A percentile compares a stretch with the other conserved stretches of the same genome.
Evolutionary conservation across 2,329 filamentous ascomycete genomes (phyloP).

Genomic region (Microdochium bolleyi): DNA sequence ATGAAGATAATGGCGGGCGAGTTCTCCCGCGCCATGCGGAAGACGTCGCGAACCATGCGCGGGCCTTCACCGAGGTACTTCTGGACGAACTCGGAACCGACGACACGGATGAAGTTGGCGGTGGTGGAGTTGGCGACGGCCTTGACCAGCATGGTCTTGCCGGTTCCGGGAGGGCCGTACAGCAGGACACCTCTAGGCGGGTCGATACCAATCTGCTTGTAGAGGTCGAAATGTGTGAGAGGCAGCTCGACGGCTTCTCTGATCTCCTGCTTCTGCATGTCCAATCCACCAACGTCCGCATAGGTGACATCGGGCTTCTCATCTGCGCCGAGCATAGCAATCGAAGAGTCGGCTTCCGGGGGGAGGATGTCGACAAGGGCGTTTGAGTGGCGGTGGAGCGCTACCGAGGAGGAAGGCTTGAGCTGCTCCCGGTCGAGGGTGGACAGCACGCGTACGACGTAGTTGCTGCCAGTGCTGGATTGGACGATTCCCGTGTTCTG

Average conservation of each 20-base stretch:
- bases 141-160: conserved; percentile 89
- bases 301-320: conserved; percentile 99
- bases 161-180: conserved; percentile 88
- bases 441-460: conserved; percentile 95
- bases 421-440: conserved; percentile 97
- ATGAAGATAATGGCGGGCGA: conserved; percentile 99
- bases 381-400: conserved; percentile 96
- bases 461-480: conserved; percentile 96
- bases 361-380: conserved; percentile 96
- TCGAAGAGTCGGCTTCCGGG: conserved; percentile 97
- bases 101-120: conserved; percentile 95
- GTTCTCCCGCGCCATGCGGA: conserved; percentile 98
- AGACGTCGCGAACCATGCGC: conserved; percentile 97
- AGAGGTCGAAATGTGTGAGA: conserved; percentile 94
- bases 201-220: conserved; percentile 98
- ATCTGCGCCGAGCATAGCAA: conserved; percentile 92
- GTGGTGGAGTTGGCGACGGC: conserved; percentile 97
- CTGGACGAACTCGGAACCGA: conserved; percentile 97
- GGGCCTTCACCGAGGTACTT: conserved; percentile 98
- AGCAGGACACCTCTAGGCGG: conserved; percentile 92
- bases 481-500: conserved; percentile 99
- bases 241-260: conserved; percentile 95
- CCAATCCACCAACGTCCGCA: conserved; percentile 91
- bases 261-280: conserved; percentile 99
- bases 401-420: conserved; percentile 95